These are phyloP conservation scores for Lotmaria passim DNA, from an alignment of 208 protist genomes.

Conservation along the genomic window DNA sequence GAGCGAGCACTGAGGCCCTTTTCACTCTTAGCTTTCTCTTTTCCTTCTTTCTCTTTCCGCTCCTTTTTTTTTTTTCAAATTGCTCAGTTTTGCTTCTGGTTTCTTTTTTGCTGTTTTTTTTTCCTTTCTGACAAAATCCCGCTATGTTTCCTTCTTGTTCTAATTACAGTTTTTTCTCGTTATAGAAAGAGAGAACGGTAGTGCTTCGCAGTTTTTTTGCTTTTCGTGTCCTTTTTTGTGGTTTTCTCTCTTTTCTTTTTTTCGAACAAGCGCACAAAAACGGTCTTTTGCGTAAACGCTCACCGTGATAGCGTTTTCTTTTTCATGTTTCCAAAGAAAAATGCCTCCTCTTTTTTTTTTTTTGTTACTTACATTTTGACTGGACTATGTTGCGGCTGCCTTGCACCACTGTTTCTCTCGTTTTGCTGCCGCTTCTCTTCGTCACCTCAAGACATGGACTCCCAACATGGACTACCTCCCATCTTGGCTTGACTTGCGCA, in stretches of 20 bases:
- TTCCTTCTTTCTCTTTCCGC: background rate
- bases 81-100: no score
- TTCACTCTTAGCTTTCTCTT: background rate
- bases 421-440: background rate
- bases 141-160: background rate
- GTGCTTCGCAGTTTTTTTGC: background rate
- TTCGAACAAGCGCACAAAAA: no score
- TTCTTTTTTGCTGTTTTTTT: slow-evolving; percentile 18
- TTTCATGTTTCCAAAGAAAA: background rate
- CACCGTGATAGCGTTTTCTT: background rate
- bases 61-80: slow-evolving; percentile 18
- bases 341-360: background rate
- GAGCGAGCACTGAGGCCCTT: slow-evolving; percentile 1
- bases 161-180: background rate
- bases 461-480: background rate
- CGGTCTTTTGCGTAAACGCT: no score
- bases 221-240: background rate
- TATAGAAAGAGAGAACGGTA: background rate
- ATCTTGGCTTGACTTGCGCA: background rate
- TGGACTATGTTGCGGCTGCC: background rate
- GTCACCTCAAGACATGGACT: background rate
- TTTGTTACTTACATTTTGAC: background rate
- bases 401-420: background rate
- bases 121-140: background rate
- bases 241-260: background rate